phyloP scores from a whole-genome alignment of 1,284 basidiomycete species.

The Cutaneotrichosporon curvatum region DNA sequence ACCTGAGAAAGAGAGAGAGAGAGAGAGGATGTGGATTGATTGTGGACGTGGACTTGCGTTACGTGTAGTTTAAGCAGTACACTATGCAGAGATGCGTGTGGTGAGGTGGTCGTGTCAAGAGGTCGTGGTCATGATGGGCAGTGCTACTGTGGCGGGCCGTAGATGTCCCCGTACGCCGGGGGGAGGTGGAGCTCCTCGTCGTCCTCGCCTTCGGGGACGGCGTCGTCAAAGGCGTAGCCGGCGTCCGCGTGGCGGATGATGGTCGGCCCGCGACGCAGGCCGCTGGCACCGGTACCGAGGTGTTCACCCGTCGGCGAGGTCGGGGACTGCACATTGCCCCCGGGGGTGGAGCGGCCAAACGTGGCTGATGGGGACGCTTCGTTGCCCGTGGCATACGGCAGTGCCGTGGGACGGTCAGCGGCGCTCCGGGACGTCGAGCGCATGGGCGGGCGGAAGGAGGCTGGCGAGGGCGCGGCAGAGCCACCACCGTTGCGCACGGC shows the following conservation, averaged over 20 bases:
- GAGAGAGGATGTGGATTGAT: too few species aligned
- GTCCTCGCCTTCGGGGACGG: conserved; percentile 5
- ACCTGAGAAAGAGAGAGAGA: too few species aligned
- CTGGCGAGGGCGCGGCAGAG: too few species aligned
- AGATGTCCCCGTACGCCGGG: conserved; percentile 19
- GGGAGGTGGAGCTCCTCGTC: conserved; percentile 13
- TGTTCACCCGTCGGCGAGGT: background rate
- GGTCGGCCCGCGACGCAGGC: conserved; percentile 10
- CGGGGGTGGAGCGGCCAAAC: background rate
- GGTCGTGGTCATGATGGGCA: too few species aligned
- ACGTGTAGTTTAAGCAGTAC: too few species aligned
- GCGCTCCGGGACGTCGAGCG: background rate
- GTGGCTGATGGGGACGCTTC: background rate
- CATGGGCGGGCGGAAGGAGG: background rate
- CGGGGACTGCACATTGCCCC: background rate
- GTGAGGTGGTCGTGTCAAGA: too few species aligned
- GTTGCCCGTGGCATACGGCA: background rate
- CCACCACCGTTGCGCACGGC: too few species aligned
- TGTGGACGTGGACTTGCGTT: too few species aligned
- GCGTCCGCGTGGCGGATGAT: conserved; percentile 18
- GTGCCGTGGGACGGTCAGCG: background rate
- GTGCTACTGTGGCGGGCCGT: conserved; percentile 10
- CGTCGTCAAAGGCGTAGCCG: conserved; percentile 12
- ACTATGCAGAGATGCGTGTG: too few species aligned
- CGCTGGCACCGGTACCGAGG: background rate